These are phyloP conservation scores for Amoebophrya sp. DNA, from an alignment of 169 alveolate genomes.

Conservation along the genomic window DNA sequence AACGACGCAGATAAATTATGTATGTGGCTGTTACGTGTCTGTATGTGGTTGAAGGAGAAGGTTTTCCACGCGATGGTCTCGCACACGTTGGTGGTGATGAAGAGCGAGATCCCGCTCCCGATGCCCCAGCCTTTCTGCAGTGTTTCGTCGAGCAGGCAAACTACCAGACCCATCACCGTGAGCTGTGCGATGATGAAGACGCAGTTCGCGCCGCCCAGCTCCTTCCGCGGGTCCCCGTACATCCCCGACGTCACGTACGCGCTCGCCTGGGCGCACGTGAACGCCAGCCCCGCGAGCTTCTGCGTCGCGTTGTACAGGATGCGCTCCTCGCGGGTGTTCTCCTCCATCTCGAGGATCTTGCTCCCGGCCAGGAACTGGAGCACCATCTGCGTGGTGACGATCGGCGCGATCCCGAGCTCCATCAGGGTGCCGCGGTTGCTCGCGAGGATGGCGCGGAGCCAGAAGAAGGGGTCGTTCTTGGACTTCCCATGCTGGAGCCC, in stretches of 20 bases:
- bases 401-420: conserved; percentile 70
- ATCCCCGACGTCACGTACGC: not conserved
- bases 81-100: not conserved
- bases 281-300: not conserved
- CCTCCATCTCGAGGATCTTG: not conserved
- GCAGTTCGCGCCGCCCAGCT: not conserved
- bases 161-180: not conserved
- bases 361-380: not conserved
- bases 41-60: not conserved
- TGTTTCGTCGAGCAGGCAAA: not conserved
- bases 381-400: not conserved
- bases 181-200: not conserved
- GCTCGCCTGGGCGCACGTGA: not conserved
- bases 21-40: no score
- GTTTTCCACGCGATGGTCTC: not conserved
- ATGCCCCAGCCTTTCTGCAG: not conserved
- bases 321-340: not conserved
- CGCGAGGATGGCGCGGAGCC: conserved; percentile 98
- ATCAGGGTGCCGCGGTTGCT: conserved; percentile 96
- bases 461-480: conserved; percentile 71
- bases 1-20: no score
- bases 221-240: not conserved
- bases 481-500: not conserved
- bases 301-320: not conserved
- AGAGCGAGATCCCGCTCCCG: not conserved